These are phyloP conservation scores for Tulasnella sp. DNA, from an alignment of 768 basidiomycete species.

Conservation along the genomic window DNA sequence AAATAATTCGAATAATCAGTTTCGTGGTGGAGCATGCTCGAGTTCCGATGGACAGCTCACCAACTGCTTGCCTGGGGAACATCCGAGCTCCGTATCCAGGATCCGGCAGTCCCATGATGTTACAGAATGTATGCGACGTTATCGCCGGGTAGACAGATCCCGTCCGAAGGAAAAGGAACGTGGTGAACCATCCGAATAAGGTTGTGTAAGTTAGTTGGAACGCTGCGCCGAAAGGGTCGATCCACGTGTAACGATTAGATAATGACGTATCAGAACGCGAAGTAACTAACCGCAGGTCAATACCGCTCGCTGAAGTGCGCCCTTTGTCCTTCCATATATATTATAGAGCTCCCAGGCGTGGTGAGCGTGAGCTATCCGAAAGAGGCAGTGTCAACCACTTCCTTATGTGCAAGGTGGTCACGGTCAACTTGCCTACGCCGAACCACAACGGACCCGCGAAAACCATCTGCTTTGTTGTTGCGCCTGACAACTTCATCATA, in stretches of 20 bases:
- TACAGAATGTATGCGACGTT: slow-evolving; percentile 85
- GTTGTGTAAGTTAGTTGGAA: slow-evolving; percentile 91
- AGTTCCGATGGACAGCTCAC: slow-evolving; percentile 40
- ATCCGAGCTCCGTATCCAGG: slow-evolving; percentile 51
- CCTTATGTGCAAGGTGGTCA: slow-evolving; percentile 7
- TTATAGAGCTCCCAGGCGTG: slow-evolving; percentile 86
- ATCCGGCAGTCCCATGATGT: slow-evolving; percentile 86
- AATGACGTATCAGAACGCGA: background rate
- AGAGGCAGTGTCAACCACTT: background rate
- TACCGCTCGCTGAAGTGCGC: slow-evolving; percentile 62
- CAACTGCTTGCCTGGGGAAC: slow-evolving; percentile 49
- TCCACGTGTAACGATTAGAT: slow-evolving; percentile 26
- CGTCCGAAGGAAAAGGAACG: slow-evolving; percentile 82
- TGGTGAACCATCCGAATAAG: slow-evolving; percentile 82
- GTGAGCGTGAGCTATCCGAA: slow-evolving; percentile 72
- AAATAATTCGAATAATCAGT: slow-evolving; percentile 19
- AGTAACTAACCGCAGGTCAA: slow-evolving; percentile 49
- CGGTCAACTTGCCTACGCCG: slow-evolving; percentile 62
- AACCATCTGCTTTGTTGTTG: slow-evolving; percentile 56
- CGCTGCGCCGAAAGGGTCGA: slow-evolving; percentile 43
- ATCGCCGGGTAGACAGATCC: slow-evolving; percentile 71
- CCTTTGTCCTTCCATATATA: slow-evolving; percentile 59
- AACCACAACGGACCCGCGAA: slow-evolving; percentile 82
- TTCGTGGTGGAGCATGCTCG: slow-evolving; percentile 16
- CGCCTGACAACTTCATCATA: slow-evolving; percentile 63